Base-by-base conservation (phyloP, 371 early-diverging fungal genomes). In the Circinella umbellata region DNA sequence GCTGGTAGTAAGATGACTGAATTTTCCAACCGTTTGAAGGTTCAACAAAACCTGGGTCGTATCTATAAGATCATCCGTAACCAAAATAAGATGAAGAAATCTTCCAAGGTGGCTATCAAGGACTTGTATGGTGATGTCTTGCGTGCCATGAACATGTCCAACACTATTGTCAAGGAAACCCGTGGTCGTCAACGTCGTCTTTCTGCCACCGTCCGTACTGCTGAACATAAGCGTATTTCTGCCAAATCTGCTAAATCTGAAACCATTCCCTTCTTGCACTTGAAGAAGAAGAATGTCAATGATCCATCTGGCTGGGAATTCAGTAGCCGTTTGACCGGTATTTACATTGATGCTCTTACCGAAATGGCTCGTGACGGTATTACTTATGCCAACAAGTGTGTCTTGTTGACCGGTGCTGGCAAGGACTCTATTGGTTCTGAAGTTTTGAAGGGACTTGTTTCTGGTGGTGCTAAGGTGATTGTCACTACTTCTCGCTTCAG, bases 401-500 rank as follows among this genome's bases (percentile, higher is more conserved):
- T 91, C 49, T 89, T 98, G 46, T 86, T 97, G 68, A 98, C 96
- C 46, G 98, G 98, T 70, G 94, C 95, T 73, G 95, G 97, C 75
- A 89, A 86, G 72, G 96, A 90, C 71, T 97, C 98, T 1, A 98
- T 98, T 76, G 98, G 95, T 70, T 88, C 94, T 34, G 92, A 94
- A 72, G 80, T 97, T 46, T 84, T 98, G 72, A 90, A 93, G 86
- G 93, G 94, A 39, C 86, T 96, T 67, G 80, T 98, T 59, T 84
- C 92, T 20, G 98, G 97, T 78, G 98, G 98, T 63, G 95, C 96
- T 68, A 86, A 90, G 76, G 95, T 97, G 13, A 82, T 97, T 64
- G 96, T 95, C 10, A 98, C 98, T 14, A 97, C 98, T 48, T 95
- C 96, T 34, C 90, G 95, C 73, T 98, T 92, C 89, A 94, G 90